Base-by-base conservation (phyloP, 2,329 filamentous ascomycete species). In the Verticillium zaregamsianum region DNA sequence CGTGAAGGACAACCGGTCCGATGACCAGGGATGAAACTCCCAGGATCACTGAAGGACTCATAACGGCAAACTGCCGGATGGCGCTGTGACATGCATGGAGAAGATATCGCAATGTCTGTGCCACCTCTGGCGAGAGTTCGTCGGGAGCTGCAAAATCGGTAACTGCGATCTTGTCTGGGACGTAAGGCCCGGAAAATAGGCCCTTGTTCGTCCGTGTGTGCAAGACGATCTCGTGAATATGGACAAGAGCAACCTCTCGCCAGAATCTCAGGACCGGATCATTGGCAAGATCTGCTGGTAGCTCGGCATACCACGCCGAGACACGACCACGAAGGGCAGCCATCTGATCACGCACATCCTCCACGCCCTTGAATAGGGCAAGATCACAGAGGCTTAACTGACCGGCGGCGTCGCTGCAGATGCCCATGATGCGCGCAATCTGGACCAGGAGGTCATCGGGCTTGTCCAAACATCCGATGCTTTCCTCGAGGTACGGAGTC, bases 201-300 rank as follows among this genome's bases (percentile, higher is more conserved):
- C 57, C 55, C 59, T 65, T 65, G 64, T 67, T 67, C 15, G 62
- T 63, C 7, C 40, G 55, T 9, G 64, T 67, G 57, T 65, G 64
- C 9, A 65, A 63, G 32, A 62, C 62, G 8, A 61, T 20, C 52
- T 67, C 65, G 49, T 67, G 59, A n/a, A 64, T 59, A 33, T 61
- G 57, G 14, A 65, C 59, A 40, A 63, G 59, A 57, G 63, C 62
- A 5, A 60, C 17, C 28, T 62, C 59, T 7, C 52, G 25, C 59
- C 59, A 63, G 11, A 63, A 58, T 35, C 31, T n/a, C 31, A 63
- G 55, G 11, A 58, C 35, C 14, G 31, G 57, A 3, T 52, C 55
- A 6, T 17, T n/a, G 20, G 59, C 57, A 5, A 61, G 49, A 20
- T 25, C 20, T 23, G 14, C 9, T 20, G 58, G 52, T 6, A 65